These are phyloP conservation scores for Monilinia aucupariae DNA, from an alignment of 2,329 filamentous ascomycete species.

Conservation along the genomic window DNA sequence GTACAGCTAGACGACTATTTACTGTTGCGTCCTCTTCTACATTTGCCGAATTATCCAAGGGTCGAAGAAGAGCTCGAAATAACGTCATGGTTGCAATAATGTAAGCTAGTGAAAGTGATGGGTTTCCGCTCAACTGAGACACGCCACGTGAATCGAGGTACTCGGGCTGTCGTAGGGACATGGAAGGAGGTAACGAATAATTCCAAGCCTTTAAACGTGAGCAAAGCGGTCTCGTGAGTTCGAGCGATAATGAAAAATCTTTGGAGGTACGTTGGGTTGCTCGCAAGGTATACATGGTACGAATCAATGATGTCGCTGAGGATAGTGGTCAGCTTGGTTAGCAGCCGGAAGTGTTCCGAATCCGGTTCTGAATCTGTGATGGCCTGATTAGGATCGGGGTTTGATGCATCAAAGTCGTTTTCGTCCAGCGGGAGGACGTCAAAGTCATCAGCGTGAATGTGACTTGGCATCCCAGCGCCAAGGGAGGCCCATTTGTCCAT, in stretches of 20 bases:
- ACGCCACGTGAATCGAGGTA: conserved; percentile 26
- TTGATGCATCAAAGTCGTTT: conserved; percentile 28
- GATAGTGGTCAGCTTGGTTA: conserved; percentile 34
- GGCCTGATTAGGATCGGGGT: conserved; percentile 21
- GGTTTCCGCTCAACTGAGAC: conserved; percentile 31
- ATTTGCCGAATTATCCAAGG: conserved; percentile 30
- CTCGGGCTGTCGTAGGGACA: conserved; percentile 26
- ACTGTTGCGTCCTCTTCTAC: conserved; percentile 29
- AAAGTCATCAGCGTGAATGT: conserved; percentile 32
- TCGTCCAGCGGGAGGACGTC: conserved; percentile 32
- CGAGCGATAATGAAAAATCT: conserved; percentile 33
- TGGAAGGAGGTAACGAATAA: conserved; percentile 31
- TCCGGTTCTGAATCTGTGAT: conserved; percentile 28
- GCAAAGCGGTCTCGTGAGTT: conserved; percentile 31
- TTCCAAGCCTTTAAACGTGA: conserved; percentile 34
- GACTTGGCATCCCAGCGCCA: conserved; percentile 35
- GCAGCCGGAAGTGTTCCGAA: conserved; percentile 31
- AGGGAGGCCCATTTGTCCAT: conserved; percentile 37
- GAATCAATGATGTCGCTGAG: conserved; percentile 35
- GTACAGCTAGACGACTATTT: conserved; percentile 27
- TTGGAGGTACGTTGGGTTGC: conserved; percentile 32
- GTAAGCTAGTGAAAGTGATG: conserved; percentile 34
- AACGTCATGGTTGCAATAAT: conserved; percentile 37
- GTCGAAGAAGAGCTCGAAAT: conserved; percentile 35
- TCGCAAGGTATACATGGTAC: conserved; percentile 33